Evolutionary conservation across 352 stramenopile species (phyloP).

Genomic region (Phytophthora capsici): DNA sequence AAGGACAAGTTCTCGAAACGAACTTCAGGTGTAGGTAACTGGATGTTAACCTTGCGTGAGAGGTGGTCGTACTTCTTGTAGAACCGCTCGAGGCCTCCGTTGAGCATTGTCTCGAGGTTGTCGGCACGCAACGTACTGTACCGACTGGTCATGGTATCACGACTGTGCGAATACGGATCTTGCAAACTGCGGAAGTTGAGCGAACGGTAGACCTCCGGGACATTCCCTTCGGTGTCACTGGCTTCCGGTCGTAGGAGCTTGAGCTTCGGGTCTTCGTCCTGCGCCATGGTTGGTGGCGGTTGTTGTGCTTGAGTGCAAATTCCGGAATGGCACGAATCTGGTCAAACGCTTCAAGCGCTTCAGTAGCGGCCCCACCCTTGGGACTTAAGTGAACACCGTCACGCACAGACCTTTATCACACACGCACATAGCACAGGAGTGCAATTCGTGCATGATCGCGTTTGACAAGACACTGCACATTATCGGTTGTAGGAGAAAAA

Average conservation of each 20-base stretch:
- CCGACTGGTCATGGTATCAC: slow-evolving; percentile 35
- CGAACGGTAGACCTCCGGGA: slow-evolving; percentile 52
- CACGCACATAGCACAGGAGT: too few relatives aligned
- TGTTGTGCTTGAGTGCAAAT: not conserved
- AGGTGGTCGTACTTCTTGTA: too few relatives aligned
- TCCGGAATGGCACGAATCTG: not conserved
- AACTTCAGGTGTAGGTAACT: slow-evolving; percentile 51
- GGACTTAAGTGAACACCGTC: too few relatives aligned
- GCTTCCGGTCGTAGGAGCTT: not conserved
- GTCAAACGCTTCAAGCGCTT: too few relatives aligned
- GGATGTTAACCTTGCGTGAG: too few relatives aligned
- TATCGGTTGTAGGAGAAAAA: too few relatives aligned
- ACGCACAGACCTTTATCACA: too few relatives aligned
- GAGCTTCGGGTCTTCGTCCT: not conserved
- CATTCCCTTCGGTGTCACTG: not conserved
- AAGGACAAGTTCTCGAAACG: slow-evolving; percentile 83
- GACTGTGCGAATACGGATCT: slow-evolving; percentile 65
- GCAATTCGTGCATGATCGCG: too few relatives aligned
- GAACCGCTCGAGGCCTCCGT: too few relatives aligned
- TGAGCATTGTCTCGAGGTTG: slow-evolving; percentile 70
- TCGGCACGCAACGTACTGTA: slow-evolving; percentile 60
- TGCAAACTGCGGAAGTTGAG: slow-evolving; percentile 75
- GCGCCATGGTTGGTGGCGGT: not conserved
- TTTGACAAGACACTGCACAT: too few relatives aligned
- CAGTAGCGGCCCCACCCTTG: too few relatives aligned